Percentiles rank a stretch among this genome's conserved stretches.
Evolutionary conservation across 495 filamentous ascomycete species (phyloP).

Genomic region (Penicillium antarcticum): DNA sequence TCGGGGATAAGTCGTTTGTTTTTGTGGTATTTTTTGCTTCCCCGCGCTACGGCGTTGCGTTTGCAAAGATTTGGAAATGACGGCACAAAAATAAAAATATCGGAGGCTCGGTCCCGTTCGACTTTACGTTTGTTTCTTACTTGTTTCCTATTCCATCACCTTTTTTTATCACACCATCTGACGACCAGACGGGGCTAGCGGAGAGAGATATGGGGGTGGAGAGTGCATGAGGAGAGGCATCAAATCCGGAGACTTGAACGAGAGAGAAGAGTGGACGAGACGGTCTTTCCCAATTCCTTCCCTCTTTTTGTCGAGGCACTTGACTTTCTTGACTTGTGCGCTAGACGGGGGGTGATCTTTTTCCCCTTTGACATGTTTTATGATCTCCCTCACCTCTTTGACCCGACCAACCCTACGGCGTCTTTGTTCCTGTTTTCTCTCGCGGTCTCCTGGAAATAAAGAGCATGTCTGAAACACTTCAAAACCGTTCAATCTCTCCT

Average conservation of each 20-base stretch:
- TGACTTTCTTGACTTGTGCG: slow-evolving; percentile 2
- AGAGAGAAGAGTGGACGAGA: slow-evolving; percentile 29
- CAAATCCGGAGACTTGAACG: slow-evolving; percentile 21
- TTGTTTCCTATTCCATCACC: slow-evolving; percentile 18
- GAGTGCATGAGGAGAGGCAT: slow-evolving; percentile 28
- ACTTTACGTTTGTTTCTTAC: slow-evolving; percentile 24
- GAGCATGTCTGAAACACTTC: slow-evolving; percentile 34
- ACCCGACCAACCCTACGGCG: slow-evolving; percentile 26
- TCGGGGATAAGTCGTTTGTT: slow-evolving; percentile 23
- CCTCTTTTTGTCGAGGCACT: slow-evolving; percentile 7
- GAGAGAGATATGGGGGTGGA: slow-evolving; percentile 17
- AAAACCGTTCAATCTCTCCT: slow-evolving; percentile 20
- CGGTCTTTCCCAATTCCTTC: slow-evolving; percentile 6
- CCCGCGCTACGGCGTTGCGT: slow-evolving; percentile 6
- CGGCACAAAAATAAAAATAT: slow-evolving; percentile 26
- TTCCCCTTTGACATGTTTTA: slow-evolving; percentile 22
- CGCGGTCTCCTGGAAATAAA: slow-evolving; percentile 38
- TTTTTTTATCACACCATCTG: slow-evolving; percentile 21
- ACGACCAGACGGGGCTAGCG: slow-evolving; percentile 33
- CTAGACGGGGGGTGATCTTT: slow-evolving; percentile 13
- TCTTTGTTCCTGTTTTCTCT: slow-evolving; percentile 34
- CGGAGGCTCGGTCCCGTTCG: slow-evolving; percentile 30
- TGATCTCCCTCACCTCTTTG: slow-evolving; percentile 29
- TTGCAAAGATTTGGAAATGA: slow-evolving; percentile 23
- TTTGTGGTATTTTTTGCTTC: slow-evolving; percentile 32